phyloP scores from a whole-genome alignment of 192 early-diverging fungal genomes.

The Nowakowskiella sp. region DNA sequence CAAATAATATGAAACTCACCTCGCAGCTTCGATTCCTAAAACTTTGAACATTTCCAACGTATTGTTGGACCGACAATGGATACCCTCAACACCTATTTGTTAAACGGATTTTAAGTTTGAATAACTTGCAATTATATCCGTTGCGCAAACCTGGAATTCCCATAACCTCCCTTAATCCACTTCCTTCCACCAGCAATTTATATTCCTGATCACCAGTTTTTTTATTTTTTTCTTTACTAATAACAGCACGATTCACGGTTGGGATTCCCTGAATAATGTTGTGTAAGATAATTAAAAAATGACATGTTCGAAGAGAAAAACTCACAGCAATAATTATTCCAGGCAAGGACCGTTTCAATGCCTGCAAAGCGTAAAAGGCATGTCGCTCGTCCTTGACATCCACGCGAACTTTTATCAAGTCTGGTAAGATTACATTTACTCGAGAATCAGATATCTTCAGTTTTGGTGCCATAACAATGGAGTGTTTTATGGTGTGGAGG shows the following conservation, averaged over 20 bases:
- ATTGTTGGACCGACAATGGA: constrained; percentile 75
- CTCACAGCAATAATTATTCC: constrained; percentile 74
- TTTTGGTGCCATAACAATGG: constrained; percentile 74
- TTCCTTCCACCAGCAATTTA: constrained; percentile 85
- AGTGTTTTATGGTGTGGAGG: constrained; percentile 62
- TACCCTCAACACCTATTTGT: constrained; percentile 56
- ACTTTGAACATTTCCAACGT: constrained; percentile 85
- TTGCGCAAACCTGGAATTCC: constrained; percentile 67
- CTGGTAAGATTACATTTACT: neutral
- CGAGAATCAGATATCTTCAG: constrained; percentile 71
- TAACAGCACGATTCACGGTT: constrained; percentile 76
- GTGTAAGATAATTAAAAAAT: neutral
- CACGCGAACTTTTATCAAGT: constrained; percentile 29
- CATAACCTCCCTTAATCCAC: constrained; percentile 89
- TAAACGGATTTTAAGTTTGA: neutral
- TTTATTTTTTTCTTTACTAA: constrained; percentile 61
- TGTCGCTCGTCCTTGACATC: constrained; percentile 24
- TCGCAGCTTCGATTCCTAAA: constrained; percentile 94
- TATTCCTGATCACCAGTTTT: constrained; percentile 38
- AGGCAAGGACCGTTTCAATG: constrained; percentile 75
- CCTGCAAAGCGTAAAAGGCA: constrained; percentile 63
- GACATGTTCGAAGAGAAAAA: neutral
- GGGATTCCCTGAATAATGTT: constrained; percentile 56
- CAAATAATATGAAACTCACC: constrained; percentile 22
- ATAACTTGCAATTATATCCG: neutral